phyloP scores from a whole-genome alignment of 805 yeast species.

The Candida silvicultrix region DNA sequence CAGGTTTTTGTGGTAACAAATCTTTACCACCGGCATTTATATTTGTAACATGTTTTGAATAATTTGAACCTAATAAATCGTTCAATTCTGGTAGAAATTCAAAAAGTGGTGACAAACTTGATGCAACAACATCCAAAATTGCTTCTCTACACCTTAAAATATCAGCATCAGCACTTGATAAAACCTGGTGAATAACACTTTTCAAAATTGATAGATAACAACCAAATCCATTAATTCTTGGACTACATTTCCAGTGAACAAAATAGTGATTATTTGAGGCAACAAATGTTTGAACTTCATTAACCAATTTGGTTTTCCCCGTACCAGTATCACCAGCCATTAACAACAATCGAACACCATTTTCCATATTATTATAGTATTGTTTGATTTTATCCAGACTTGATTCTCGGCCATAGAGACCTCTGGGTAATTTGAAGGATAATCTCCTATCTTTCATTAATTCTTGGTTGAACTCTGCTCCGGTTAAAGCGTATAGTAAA shows the following conservation, averaged over 20 bases:
- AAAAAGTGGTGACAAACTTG: conserved; percentile 35
- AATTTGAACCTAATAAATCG: conserved; percentile 35
- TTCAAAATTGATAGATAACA: conserved; percentile 33
- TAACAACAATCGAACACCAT: conserved; percentile 24
- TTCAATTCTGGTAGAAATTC: conserved; percentile 38
- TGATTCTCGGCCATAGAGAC: conserved; percentile 23
- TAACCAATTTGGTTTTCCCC: conserved; percentile 38
- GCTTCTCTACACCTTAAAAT: conserved; percentile 35
- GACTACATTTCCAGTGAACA: conserved; percentile 23
- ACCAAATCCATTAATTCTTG: conserved; percentile 29
- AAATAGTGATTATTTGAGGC: conserved; percentile 24
- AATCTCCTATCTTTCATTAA: background rate
- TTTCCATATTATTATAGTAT: conserved; percentile 11
- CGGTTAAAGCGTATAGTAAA: conserved; percentile 16
- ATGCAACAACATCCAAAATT: conserved; percentile 30
- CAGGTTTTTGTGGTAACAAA: conserved; percentile 25
- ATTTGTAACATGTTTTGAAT: conserved; percentile 22
- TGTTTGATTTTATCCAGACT: conserved; percentile 20
- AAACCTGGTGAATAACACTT: conserved; percentile 33
- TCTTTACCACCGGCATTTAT: conserved; percentile 9
- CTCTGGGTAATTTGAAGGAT: conserved; percentile 20
- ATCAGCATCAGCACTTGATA: conserved; percentile 29
- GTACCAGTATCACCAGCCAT: conserved; percentile 37
- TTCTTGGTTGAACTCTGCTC: background rate
- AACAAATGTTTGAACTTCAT: conserved; percentile 31